A percentile compares a stretch with the other conserved stretches of the same genome.
These are phyloP conservation scores for Lonicera japonica DNA, from an alignment of 129 eudicot species.

Conservation along the genomic window DNA sequence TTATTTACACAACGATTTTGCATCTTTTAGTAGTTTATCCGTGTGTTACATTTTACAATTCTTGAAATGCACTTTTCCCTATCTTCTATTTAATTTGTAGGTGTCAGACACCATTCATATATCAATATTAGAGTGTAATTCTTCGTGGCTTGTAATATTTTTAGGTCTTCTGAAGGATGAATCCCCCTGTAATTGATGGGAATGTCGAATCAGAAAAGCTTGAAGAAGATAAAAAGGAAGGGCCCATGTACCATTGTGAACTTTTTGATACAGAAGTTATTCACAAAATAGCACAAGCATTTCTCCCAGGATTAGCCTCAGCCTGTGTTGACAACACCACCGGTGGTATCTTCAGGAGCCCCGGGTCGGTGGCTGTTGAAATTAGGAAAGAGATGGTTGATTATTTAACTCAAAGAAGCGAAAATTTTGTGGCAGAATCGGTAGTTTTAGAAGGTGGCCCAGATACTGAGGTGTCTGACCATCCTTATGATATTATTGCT, in stretches of 20 bases:
- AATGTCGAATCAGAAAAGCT: slow-evolving; percentile 44
- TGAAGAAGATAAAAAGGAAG: slow-evolving; percentile 30
- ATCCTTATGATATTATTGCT: slow-evolving; percentile 73
- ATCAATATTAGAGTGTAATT: not conserved
- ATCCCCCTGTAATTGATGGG: slow-evolving; percentile 52
- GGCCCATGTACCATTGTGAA: slow-evolving; percentile 51
- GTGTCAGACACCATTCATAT: too few relatives aligned
- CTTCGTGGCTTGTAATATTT: not conserved
- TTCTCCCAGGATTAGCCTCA: slow-evolving; percentile 87
- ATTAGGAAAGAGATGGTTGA: slow-evolving; percentile 78
- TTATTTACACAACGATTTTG: too few relatives aligned
- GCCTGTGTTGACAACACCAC: slow-evolving; percentile 89
- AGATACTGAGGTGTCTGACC: slow-evolving; percentile 37
- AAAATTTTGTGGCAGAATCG: slow-evolving; percentile 76
- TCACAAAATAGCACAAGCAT: slow-evolving; percentile 65
- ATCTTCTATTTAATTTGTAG: too few relatives aligned
- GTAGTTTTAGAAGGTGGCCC: slow-evolving; percentile 55
- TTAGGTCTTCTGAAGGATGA: slow-evolving; percentile 34
- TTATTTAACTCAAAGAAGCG: slow-evolving; percentile 55
- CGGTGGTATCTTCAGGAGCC: slow-evolving; percentile 68
- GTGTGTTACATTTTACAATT: too few relatives aligned
- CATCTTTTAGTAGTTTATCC: too few relatives aligned
- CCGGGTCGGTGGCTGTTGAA: slow-evolving; percentile 74
- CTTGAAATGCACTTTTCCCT: too few relatives aligned
- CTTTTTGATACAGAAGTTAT: slow-evolving; percentile 66